Percentiles rank a stretch among this genome's conserved stretches.
These are phyloP conservation scores for Phytophthora nicotianae DNA, from an alignment of 352 stramenopile species.

Conservation along the genomic window DNA sequence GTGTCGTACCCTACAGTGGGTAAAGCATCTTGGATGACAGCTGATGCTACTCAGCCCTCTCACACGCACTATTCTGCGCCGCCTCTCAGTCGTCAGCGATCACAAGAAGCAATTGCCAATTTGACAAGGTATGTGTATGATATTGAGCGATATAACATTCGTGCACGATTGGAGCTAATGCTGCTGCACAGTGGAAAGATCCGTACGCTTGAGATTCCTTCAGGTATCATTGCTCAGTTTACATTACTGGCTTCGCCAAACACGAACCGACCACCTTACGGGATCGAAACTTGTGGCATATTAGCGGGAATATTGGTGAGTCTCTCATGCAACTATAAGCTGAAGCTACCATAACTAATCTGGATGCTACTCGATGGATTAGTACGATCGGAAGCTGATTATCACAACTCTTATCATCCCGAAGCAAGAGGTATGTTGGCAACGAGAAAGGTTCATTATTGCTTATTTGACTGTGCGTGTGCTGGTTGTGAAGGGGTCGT, in stretches of 20 bases:
- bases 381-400: constrained; percentile 61
- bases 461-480: neutral
- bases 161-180: constrained; percentile 16
- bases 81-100: constrained; percentile 55
- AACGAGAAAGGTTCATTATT: neutral
- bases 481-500: constrained; percentile 63
- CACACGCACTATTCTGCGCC: constrained; percentile 25
- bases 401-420: constrained; percentile 89
- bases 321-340: neutral
- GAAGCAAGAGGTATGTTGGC: constrained; percentile 73
- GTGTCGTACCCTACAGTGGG: constrained; percentile 62
- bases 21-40: constrained; percentile 69
- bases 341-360: neutral
- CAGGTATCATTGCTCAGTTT: constrained; percentile 76
- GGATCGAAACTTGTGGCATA: constrained; percentile 92
- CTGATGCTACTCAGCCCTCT: constrained; percentile 16
- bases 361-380: constrained; percentile 1
- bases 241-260: constrained; percentile 81
- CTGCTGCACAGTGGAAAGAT: constrained; percentile 51
- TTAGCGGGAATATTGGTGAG: constrained; percentile 81
- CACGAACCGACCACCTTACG: constrained; percentile 70
- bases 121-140: constrained; percentile 54
- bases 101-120: constrained; percentile 60
- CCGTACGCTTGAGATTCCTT: constrained; percentile 73
- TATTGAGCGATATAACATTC: neutral